Percentiles rank a stretch among this genome's conserved stretches.
Evolutionary conservation across 1,284 basidiomycete species (phyloP).

Genomic region (Malassezia cuniculi): DNA sequence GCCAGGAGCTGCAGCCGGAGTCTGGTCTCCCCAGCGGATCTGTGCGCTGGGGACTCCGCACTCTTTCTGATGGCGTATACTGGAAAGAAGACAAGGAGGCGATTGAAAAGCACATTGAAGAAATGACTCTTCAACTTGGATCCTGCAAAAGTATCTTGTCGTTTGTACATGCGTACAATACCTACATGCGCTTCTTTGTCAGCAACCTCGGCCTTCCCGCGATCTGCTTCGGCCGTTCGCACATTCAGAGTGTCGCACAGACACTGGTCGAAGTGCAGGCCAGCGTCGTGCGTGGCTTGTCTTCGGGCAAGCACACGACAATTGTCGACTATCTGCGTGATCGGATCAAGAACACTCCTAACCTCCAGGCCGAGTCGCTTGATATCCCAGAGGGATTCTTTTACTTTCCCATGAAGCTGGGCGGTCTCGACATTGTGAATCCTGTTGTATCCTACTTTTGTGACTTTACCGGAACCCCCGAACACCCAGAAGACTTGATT

Average conservation of each 20-base stretch:
- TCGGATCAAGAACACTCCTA: neutral
- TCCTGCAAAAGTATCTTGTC: slow-evolving; percentile 1
- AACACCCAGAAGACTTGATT: neutral
- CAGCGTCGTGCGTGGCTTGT: neutral
- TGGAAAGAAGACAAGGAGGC: slow-evolving; percentile 1
- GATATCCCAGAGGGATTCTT: slow-evolving; percentile 1
- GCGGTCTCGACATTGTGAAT: slow-evolving; percentile 1
- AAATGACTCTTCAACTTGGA: slow-evolving; percentile 1
- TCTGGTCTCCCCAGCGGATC: neutral
- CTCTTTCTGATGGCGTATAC: neutral
- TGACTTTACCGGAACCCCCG: no score
- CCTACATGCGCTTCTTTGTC: slow-evolving; percentile 2
- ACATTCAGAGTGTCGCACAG: neutral
- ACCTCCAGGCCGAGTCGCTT: neutral
- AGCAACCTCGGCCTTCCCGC: slow-evolving; percentile 1
- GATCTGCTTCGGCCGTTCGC: neutral
- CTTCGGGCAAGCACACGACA: neutral
- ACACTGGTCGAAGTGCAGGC: neutral
- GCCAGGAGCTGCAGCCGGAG: neutral
- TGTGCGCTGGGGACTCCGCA: slow-evolving; percentile 2
- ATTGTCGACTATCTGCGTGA: slow-evolving; percentile 1
- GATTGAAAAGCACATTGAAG: neutral
- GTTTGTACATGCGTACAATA: slow-evolving; percentile 4
- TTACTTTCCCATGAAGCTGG: neutral
- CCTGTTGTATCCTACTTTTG: neutral